These are phyloP conservation scores for Phylloporus sp. DNA, from an alignment of 768 basidiomycete genomes.

Conservation along the genomic window DNA sequence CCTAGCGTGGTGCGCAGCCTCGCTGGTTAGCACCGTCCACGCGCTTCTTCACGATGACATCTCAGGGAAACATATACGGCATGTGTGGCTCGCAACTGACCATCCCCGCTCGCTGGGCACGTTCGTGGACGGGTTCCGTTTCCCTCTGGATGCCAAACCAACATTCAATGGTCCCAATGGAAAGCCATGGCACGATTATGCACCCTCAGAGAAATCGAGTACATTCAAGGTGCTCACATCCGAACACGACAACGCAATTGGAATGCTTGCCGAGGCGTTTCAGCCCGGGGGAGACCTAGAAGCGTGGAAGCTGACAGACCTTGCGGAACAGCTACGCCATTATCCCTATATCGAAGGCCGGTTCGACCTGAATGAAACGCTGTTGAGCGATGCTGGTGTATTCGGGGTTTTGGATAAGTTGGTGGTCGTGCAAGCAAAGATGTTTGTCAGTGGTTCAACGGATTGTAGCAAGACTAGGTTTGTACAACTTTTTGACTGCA, in stretches of 20 bases:
- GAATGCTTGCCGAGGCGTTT: conserved; percentile 43
- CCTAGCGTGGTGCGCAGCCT: conserved; percentile 46
- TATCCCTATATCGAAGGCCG: conserved; percentile 23
- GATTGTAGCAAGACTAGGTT: conserved; percentile 49
- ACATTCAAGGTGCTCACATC: conserved; percentile 44
- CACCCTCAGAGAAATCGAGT: conserved; percentile 34
- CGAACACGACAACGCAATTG: conserved; percentile 44
- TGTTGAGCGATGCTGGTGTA: conserved; percentile 47
- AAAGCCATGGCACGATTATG: neutral
- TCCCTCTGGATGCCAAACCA: conserved; percentile 15
- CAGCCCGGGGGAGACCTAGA: conserved; percentile 36
- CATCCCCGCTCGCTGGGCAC: conserved; percentile 32
- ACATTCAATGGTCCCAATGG: neutral
- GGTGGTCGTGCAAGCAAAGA: conserved; percentile 43
- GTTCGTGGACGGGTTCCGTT: neutral
- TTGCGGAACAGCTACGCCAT: conserved; percentile 33
- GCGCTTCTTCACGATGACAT: conserved; percentile 31
- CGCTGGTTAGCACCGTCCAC: conserved; percentile 43
- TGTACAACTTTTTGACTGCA: neutral
- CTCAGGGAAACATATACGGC: conserved; percentile 30
- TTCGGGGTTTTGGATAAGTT: conserved; percentile 56
- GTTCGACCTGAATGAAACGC: conserved; percentile 22
- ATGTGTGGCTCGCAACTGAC: conserved; percentile 58
- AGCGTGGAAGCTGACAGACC: conserved; percentile 42
- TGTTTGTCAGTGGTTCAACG: conserved; percentile 49